Evolutionary conservation across 1,139 yeast species (phyloP).

Genomic region (Debaryomycetaceae sp.): DNA sequence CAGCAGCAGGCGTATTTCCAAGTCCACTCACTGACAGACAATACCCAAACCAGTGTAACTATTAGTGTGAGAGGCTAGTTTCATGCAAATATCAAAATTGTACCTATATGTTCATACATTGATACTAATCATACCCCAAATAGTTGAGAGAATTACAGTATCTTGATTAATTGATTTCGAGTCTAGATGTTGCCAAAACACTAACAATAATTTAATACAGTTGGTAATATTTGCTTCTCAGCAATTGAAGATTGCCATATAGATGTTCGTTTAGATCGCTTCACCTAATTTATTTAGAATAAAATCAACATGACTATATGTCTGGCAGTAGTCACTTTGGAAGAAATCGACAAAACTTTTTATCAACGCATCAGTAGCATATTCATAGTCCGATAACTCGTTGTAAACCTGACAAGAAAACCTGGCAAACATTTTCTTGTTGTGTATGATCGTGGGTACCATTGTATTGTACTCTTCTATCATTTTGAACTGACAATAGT

Average conservation of each 20-base stretch:
- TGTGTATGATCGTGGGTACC: slow-evolving; percentile 43
- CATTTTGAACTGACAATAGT: slow-evolving; percentile 4
- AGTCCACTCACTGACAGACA: slow-evolving; percentile 65
- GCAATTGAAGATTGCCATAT: not conserved
- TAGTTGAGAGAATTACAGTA: too few relatives aligned
- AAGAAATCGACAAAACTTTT: slow-evolving; percentile 1
- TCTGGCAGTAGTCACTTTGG: not conserved
- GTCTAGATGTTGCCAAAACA: not conserved
- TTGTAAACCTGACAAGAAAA: slow-evolving; percentile 61
- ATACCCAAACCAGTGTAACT: slow-evolving; percentile 67
- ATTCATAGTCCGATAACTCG: slow-evolving; percentile 50
- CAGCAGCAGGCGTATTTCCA: slow-evolving; percentile 66
- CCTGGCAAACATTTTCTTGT: slow-evolving; percentile 44
- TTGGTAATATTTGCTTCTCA: not conserved
- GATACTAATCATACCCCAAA: not conserved
- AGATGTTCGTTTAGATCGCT: not conserved
- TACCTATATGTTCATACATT: not conserved
- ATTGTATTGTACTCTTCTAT: slow-evolving; percentile 36
- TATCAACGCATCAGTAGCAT: slow-evolving; percentile 28
- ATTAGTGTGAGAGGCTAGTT: slow-evolving; percentile 6
- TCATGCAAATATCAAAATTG: not conserved
- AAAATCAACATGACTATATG: not conserved
- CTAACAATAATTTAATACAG: not conserved
- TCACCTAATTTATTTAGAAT: too few relatives aligned
- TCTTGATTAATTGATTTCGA: too few relatives aligned